Evolutionary conservation across 495 filamentous ascomycete species (phyloP), one percentile per base, ranked within the genome.

Genomic region (Podospora conica): DNA sequence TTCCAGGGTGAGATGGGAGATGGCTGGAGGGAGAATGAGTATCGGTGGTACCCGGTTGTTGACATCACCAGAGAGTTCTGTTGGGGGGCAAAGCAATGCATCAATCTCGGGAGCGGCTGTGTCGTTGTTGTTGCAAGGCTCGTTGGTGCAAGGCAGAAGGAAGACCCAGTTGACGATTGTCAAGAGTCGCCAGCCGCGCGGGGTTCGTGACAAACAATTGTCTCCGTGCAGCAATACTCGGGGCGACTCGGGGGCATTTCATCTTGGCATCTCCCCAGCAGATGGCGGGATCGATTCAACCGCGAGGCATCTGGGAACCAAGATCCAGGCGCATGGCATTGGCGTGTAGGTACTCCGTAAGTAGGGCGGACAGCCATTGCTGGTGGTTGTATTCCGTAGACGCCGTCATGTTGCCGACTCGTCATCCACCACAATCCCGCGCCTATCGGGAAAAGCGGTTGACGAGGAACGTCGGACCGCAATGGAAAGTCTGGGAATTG

Each of bases 371-470:
- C 40, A 48, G 29, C 10, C 18, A 18, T 48, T n/a, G 29, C 9
- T 31, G 29, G 3, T 12, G 29, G n/a, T n/a, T 48, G 40, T n/a
- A 8, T 9, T 18, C 40, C 2, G 40, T 48, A 7, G 40, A 48
- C 40, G 18, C 40, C 40, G 33, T n/a, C 33, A 8, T 48, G 33
- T 6, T 48, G 33, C 18, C 15, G 29, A 40, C 12, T 40, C 5
- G 31, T 15, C 31, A 18, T 48, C 6, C 33, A 48, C 33, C 15
- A 48, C 33, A 18, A 2, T 10, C 61, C 54, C 55, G 68, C 61
- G 68, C 65, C 58, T 65, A 59, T 27, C 65, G 65, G 68, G 59
- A 70, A 70, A 67, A 65, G 58, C 3, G 7, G n/a, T 21, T 7
- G 33, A 9, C 9, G 20, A 23, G 54, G 54, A 53, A 40, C 48